Percentiles rank a stretch among this genome's conserved stretches.
Evolutionary conservation across 768 basidiomycete genomes (phyloP).

Genomic region (Neoboletus subvelutipes): DNA sequence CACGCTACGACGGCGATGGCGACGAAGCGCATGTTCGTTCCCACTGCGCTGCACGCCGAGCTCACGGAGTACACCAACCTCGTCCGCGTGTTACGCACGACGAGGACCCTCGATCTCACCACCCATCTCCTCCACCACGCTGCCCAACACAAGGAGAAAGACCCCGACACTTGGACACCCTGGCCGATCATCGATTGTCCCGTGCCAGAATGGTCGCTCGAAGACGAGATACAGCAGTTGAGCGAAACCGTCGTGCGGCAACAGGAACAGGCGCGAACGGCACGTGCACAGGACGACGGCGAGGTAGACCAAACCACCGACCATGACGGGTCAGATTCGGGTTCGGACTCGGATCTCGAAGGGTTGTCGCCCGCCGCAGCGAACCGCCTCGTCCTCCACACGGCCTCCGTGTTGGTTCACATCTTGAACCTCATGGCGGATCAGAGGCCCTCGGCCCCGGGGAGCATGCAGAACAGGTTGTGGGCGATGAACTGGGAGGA

Average conservation of each 20-base stretch:
- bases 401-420: conserved; percentile 47
- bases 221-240: conserved; percentile 63
- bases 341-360: conserved; percentile 32
- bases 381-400: conserved; percentile 41
- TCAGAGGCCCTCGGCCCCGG: conserved; percentile 53
- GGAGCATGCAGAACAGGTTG: conserved; percentile 65
- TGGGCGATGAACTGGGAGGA: conserved; percentile 62
- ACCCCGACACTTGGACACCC: conserved; percentile 60
- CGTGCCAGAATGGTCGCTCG: conserved; percentile 66
- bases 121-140: conserved; percentile 43
- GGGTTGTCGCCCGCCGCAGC: conserved; percentile 29
- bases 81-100: conserved; percentile 61
- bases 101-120: conserved; percentile 55
- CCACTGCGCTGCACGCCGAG: conserved; percentile 58
- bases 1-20: not conserved
- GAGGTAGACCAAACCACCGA: conserved; percentile 11
- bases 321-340: conserved; percentile 23
- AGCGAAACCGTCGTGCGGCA: conserved; percentile 38
- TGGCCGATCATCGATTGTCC: conserved; percentile 77
- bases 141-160: conserved; percentile 10
- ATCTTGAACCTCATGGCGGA: conserved; percentile 55
- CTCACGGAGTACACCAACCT: conserved; percentile 67
- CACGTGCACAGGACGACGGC: conserved; percentile 9
- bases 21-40: conserved; percentile 40
- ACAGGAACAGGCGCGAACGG: not conserved